Base-by-base conservation (phyloP, 768 basidiomycete genomes). In the Psilocybe azurescens region DNA sequence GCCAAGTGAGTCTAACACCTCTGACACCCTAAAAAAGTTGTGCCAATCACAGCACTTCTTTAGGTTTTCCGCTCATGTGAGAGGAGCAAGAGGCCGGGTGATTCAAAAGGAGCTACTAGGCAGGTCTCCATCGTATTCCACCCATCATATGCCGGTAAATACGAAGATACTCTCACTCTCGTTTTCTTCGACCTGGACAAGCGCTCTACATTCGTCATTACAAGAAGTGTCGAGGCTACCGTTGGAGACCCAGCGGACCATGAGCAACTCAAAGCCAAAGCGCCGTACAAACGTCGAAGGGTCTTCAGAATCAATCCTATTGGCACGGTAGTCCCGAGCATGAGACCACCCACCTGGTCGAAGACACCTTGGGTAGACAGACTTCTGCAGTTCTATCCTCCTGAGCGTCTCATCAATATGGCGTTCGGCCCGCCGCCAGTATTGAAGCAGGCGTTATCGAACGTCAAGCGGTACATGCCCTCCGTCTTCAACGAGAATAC, bases 211-310 rank as follows among this genome's bases (percentile, higher is more conserved):
- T 87, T 87, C 68, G 65, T 81, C 41, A 85, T 87, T 56, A 77
- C 78, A 0, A 80, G 87, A 2, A 70, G 66, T 5, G 63, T 88
- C 1, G 59, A 65, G 28, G 85, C 80, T 9, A 79, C 80, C 5
- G 79, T 86, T 32, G 87, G 87, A 0, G 78, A 76, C 8, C 64
- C 69, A 28, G 81, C 76, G 8, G 86, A 88, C 64, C 77, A 84
- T 52, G 83, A 84, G 14, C 71, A 72, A 1, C 72, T 88, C 29
- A 75, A 77, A 58, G 76, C 86, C 0, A 76, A 68, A 46, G 75
- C 77, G 0, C 82, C 85, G 1, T 88, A 85, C 59, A 67, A 39
- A 53, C 72, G 70, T 20, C 64, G 67, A 6, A 73, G 64, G 33
- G 33, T 63, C 49, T 66, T 69, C 10, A 69, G 70, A 18, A 69